These are phyloP conservation scores for Citrus hindsii DNA, from an alignment of 345 rosid species.

Conservation along the genomic window DNA sequence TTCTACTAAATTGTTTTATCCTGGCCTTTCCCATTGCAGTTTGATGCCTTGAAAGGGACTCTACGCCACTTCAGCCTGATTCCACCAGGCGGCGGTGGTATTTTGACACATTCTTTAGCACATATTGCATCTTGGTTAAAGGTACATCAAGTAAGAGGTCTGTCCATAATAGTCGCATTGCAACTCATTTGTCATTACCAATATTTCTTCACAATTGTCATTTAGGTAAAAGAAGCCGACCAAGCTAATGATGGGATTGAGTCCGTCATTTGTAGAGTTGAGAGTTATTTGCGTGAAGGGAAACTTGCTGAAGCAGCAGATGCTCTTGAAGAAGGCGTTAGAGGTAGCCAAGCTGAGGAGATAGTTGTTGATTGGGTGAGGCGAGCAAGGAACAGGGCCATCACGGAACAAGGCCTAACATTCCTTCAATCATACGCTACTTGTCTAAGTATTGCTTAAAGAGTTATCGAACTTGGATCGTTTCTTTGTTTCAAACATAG, in stretches of 20 bases:
- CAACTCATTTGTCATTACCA: neutral
- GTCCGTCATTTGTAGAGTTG: constrained; percentile 62
- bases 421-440: constrained; percentile 88
- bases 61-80: constrained; percentile 84
- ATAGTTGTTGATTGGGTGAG: constrained; percentile 67
- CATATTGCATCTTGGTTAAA: constrained; percentile 80
- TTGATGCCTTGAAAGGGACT: constrained; percentile 71
- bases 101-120: constrained; percentile 77
- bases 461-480: neutral
- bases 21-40: constrained; percentile 38
- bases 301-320: constrained; percentile 89
- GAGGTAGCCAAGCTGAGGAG: constrained; percentile 84
- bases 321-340: constrained; percentile 79
- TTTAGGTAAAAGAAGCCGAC: constrained; percentile 66
- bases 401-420: constrained; percentile 80
- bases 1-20: neutral
- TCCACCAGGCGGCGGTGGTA: constrained; percentile 89
- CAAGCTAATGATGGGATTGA: constrained; percentile 72
- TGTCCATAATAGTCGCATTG: neutral
- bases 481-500: neutral
- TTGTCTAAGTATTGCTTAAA: constrained; percentile 64
- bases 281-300: constrained; percentile 71
- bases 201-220: neutral
- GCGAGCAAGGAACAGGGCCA: constrained; percentile 74
- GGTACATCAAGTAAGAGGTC: constrained; percentile 36